Evolutionary conservation across 331 rosid genomes (phyloP), one percentile per base, ranked within the genome.

Genomic region (Cydonia oblonga): DNA sequence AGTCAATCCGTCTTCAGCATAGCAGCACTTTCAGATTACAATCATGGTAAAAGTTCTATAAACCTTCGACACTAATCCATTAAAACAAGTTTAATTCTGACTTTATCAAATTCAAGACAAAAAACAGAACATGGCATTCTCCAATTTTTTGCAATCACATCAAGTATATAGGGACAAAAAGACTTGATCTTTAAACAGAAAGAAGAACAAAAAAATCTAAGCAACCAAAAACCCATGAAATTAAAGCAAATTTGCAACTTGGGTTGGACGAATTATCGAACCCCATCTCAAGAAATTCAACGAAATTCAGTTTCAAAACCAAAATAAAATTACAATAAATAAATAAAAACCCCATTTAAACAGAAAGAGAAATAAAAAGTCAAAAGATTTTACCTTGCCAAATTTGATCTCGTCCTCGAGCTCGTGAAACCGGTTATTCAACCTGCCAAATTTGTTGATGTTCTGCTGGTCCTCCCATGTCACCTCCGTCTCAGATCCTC

Each of bases 401-500:
- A 75, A 24, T 66, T 76, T 86, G 67, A 84, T 84, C 70, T 86
- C 90, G 42, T 84, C 90, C 25, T 86, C 82, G 42, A 86, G 90
- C 74, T 86, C 90, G 81, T 86, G 88, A 54, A 81, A 68, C 23
- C 90, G 86, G 68, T 84, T 84, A 64, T 81, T 86, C 46, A 91
- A 76, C 78, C 98, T 81, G 70, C 96, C 90, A 64, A 92, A 92
- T 68, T 87, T 90, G 86, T 90, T 92, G 73, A 92, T 90, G 58
- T 88, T 85, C 76, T 83, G 96, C 72, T 90, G 98, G 71, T 90
- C 92, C 73, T 90, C 96, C 91, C 98, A 92, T 66, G 96, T 88
- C 69, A 92, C 92, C 83, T 92, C 92, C 57, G 89, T 79, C 2
- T 92, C 92, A 65, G 98, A 87, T 86, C 96, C 91, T 78, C 92